Conservation (phyloP, 139 green algal genomes). For the Zygnema circumcarinatum region DNA sequence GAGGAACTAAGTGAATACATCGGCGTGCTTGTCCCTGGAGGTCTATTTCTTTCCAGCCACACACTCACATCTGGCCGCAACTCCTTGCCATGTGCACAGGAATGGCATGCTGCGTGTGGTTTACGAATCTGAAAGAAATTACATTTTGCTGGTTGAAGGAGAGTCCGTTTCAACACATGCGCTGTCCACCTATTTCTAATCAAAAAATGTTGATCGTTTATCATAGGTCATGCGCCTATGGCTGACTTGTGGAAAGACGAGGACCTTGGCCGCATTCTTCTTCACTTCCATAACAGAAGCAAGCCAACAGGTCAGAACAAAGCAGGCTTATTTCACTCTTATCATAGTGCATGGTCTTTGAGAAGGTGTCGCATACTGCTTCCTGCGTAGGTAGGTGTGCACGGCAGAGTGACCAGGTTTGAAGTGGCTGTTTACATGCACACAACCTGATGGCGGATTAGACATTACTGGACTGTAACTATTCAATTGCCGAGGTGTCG, state of each 20-base stretch:
- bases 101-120: no score
- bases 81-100: no score
- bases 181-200: neutral
- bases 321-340: no score
- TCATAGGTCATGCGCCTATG: slow-evolving; percentile 43
- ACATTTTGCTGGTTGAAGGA: neutral
- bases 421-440: no score
- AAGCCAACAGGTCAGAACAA: slow-evolving; percentile 50
- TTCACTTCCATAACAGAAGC: slow-evolving; percentile 43
- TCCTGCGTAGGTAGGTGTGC: no score
- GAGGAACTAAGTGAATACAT: slow-evolving; percentile 21
- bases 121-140: no score
- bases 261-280: slow-evolving; percentile 45
- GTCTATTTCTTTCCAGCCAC: neutral
- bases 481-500: no score
- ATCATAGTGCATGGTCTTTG: no score
- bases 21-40: slow-evolving; percentile 36
- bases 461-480: no score
- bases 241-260: slow-evolving; percentile 47
- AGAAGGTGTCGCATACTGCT: neutral
- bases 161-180: neutral
- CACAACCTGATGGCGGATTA: no score
- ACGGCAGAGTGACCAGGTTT: no score
- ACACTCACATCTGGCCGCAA: no score
- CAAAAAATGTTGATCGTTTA: neutral